Evolutionary conservation across 1,284 basidiomycete genomes (phyloP).

Genomic region (Mycosarcoma maydis): DNA sequence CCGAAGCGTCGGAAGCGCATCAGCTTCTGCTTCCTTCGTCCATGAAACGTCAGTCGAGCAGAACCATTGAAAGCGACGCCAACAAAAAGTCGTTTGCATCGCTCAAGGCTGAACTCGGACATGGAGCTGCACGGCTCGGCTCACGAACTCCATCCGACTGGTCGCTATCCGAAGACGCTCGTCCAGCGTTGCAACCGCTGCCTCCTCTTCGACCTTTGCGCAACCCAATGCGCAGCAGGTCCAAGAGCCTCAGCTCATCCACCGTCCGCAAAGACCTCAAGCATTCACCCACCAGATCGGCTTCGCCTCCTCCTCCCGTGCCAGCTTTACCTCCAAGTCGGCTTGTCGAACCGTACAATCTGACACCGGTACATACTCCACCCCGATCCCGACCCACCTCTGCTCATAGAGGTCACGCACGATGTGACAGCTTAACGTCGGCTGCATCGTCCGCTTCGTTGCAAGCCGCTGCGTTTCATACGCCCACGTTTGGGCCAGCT

Average conservation of each 20-base stretch:
- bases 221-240: slow-evolving; percentile 19
- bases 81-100: slow-evolving; percentile 14
- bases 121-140: not conserved
- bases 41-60: slow-evolving; percentile 25
- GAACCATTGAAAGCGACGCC: slow-evolving; percentile 6
- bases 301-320: slow-evolving; percentile 21
- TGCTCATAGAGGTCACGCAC: not conserved
- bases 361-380: slow-evolving; percentile 13
- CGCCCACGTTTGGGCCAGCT: slow-evolving; percentile 26
- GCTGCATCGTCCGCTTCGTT: slow-evolving; percentile 2
- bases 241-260: slow-evolving; percentile 25
- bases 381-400: slow-evolving; percentile 17
- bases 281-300: not conserved
- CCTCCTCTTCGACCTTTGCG: slow-evolving; percentile 29
- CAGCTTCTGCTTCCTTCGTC: slow-evolving; percentile 30
- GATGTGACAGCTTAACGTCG: slow-evolving; percentile 26
- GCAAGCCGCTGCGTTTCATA: slow-evolving; percentile 20
- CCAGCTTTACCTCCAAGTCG: slow-evolving; percentile 11
- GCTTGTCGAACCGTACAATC: not conserved
- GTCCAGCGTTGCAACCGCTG: slow-evolving; percentile 8
- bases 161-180: not conserved
- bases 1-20: not conserved
- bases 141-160: slow-evolving; percentile 9
- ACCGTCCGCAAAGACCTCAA: not conserved
- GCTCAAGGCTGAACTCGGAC: slow-evolving; percentile 17